Evolutionary conservation across 495 filamentous ascomycete species (phyloP).

Genomic region (Entonaema liquescens): DNA sequence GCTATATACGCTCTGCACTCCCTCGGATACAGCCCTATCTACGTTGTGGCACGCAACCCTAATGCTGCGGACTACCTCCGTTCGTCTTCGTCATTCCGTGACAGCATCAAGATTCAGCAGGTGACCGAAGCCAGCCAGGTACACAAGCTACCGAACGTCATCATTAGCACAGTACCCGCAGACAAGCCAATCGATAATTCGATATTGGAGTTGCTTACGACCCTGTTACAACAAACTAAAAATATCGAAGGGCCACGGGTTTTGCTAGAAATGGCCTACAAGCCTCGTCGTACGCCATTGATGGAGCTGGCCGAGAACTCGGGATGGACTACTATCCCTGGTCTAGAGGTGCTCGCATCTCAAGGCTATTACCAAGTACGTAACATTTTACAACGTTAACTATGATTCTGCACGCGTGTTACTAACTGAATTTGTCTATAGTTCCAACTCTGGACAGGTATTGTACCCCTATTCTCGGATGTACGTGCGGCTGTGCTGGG

Average conservation of each 20-base stretch:
- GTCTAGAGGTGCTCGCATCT: slow-evolving; percentile 87
- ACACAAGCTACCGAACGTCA: slow-evolving; percentile 70
- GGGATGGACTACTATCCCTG: slow-evolving; percentile 88
- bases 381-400: slow-evolving; percentile 12
- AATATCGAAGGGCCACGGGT: slow-evolving; percentile 60
- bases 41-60: slow-evolving; percentile 81
- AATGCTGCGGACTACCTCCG: slow-evolving; percentile 72
- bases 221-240: slow-evolving; percentile 66
- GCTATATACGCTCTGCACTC: slow-evolving; percentile 87
- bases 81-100: slow-evolving; percentile 73
- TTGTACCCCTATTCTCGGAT: slow-evolving; percentile 72
- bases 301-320: slow-evolving; percentile 83
- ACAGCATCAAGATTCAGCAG: slow-evolving; percentile 74
- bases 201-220: slow-evolving; percentile 72
- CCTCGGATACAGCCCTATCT: slow-evolving; percentile 86
- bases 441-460: slow-evolving; percentile 83
- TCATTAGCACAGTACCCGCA: slow-evolving; percentile 90
- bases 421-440: slow-evolving; percentile 42
- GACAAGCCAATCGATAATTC: slow-evolving; percentile 80
- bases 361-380: slow-evolving; percentile 81
- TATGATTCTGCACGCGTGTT: neutral
- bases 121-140: slow-evolving; percentile 59
- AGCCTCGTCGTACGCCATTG: slow-evolving; percentile 79
- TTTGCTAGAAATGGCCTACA: slow-evolving; percentile 97
- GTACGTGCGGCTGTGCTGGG: slow-evolving; percentile 64